A percentile compares a stretch with the other conserved stretches of the same genome.
Conservation (phyloP, 352 stramenopile species). For the Globisporangium middletonii region DNA sequence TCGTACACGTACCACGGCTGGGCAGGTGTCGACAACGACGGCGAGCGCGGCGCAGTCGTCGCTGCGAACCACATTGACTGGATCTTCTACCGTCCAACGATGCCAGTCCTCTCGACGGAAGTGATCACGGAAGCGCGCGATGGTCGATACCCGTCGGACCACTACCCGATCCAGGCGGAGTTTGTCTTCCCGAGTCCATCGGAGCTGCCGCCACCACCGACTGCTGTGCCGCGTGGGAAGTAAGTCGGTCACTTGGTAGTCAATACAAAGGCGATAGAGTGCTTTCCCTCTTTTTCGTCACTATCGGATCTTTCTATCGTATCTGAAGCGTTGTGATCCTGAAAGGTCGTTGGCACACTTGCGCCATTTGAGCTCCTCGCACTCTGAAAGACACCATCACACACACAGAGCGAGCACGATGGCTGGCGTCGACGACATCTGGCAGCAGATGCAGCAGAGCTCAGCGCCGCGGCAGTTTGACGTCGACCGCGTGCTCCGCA, state of each 20-base stretch:
- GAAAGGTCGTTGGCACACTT: neutral
- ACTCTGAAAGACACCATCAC: too few species aligned
- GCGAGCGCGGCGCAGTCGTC: conserved; percentile 52
- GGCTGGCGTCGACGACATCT: conserved; percentile 34
- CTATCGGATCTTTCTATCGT: neutral
- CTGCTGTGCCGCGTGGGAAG: neutral
- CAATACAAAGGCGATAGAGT: neutral
- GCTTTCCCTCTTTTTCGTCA: neutral
- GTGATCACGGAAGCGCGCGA: conserved; percentile 81
- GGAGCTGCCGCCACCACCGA: conserved; percentile 37
- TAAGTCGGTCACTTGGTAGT: neutral
- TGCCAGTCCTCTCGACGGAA: conserved; percentile 69
- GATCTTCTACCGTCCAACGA: conserved; percentile 81
- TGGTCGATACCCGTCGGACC: conserved; percentile 77
- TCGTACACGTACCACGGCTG: conserved; percentile 87
- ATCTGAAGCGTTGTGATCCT: neutral
- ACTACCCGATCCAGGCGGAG: conserved; percentile 83
- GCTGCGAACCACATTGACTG: conserved; percentile 86
- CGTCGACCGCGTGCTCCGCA: conserved; percentile 29
- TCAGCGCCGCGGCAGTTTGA: conserved; percentile 17
- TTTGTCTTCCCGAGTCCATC: conserved; percentile 66
- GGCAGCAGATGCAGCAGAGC: conserved; percentile 35
- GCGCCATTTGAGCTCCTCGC: neutral
- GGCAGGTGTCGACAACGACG: conserved; percentile 79
- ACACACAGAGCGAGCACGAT: conserved; percentile 8